phyloP scores from a whole-genome alignment of 2,329 filamentous ascomycete genomes.

The Parastagonospora avenae region DNA sequence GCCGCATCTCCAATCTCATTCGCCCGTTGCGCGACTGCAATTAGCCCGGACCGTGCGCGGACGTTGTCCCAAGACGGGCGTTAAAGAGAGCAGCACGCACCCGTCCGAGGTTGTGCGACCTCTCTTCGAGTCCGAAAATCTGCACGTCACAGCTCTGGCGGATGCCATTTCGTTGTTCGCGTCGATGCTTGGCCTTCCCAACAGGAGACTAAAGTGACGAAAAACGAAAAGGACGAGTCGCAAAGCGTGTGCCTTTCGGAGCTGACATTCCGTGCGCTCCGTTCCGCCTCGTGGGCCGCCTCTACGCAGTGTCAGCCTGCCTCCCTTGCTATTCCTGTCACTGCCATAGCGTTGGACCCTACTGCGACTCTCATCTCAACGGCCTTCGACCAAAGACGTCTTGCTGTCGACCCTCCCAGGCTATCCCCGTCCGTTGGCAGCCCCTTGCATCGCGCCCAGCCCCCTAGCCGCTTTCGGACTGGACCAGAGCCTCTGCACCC shows the following conservation, averaged over 20 bases:
- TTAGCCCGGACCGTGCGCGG: slow-evolving; percentile 1
- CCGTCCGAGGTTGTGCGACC: neutral
- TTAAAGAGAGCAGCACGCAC: neutral
- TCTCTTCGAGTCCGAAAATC: neutral
- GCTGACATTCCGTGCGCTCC: slow-evolving; percentile 2
- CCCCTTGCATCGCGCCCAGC: slow-evolving; percentile 30
- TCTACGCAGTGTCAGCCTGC: slow-evolving; percentile 4
- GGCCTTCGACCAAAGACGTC: neutral
- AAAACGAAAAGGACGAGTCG: neutral
- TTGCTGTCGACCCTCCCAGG: neutral
- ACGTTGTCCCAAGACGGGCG: slow-evolving; percentile 3
- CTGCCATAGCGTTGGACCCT: slow-evolving; percentile 4
- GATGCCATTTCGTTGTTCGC: neutral
- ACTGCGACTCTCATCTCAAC: neutral
- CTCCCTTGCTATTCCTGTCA: slow-evolving; percentile 7
- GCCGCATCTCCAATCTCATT: slow-evolving; percentile 4
- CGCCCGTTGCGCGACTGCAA: slow-evolving; percentile 3
- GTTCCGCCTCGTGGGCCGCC: slow-evolving; percentile 5
- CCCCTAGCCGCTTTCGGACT: slow-evolving; percentile 28
- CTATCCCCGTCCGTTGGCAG: neutral
- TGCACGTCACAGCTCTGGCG: neutral
- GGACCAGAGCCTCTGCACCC: slow-evolving; percentile 17
- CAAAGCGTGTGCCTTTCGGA: slow-evolving; percentile 1
- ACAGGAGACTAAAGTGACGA: neutral
- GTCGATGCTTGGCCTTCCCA: neutral